Evolutionary conservation across 2,329 filamentous ascomycete genomes (phyloP).

Genomic region (Claviceps arundinis): DNA sequence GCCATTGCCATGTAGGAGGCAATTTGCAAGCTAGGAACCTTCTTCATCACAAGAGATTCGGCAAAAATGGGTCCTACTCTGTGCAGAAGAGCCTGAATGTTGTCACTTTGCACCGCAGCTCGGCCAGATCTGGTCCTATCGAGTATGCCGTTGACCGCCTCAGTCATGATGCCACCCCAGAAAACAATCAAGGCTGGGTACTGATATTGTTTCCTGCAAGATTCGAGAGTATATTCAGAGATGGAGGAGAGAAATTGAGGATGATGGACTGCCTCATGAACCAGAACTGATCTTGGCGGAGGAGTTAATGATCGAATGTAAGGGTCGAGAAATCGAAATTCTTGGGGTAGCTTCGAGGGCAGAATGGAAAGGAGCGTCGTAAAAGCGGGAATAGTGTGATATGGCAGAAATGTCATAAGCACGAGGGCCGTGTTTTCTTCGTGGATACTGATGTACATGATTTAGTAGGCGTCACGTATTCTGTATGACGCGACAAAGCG

Average conservation of each 20-base stretch:
- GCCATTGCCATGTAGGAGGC: constrained; percentile 86
- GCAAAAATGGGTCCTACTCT: constrained; percentile 56
- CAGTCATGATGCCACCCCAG: constrained; percentile 80
- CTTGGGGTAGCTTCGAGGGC: constrained; percentile 56
- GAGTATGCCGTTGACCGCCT: constrained; percentile 72
- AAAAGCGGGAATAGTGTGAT: constrained; percentile 78
- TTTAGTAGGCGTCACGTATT: constrained; percentile 2
- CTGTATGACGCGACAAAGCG: neutral
- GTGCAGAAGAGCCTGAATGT: constrained; percentile 65
- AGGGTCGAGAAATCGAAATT: constrained; percentile 74
- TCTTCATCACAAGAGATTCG: constrained; percentile 61
- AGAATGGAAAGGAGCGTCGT: constrained; percentile 77
- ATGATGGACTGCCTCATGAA: constrained; percentile 72
- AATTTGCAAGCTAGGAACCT: constrained; percentile 65
- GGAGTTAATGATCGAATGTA: constrained; percentile 67
- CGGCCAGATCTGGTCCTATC: constrained; percentile 66
- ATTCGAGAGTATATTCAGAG: constrained; percentile 65
- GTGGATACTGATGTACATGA: constrained; percentile 51
- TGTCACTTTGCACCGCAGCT: constrained; percentile 61
- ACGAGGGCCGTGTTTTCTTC: constrained; percentile 74
- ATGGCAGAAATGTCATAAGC: constrained; percentile 80
- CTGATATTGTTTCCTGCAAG: constrained; percentile 57
- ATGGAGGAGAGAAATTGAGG: constrained; percentile 61
- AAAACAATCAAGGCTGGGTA: constrained; percentile 72
- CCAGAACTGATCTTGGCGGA: constrained; percentile 67